Percentiles rank a stretch among this genome's conserved stretches.
Evolutionary conservation across 345 rosid genomes (phyloP).

Genomic region (Eucalyptus sideroxylon): DNA sequence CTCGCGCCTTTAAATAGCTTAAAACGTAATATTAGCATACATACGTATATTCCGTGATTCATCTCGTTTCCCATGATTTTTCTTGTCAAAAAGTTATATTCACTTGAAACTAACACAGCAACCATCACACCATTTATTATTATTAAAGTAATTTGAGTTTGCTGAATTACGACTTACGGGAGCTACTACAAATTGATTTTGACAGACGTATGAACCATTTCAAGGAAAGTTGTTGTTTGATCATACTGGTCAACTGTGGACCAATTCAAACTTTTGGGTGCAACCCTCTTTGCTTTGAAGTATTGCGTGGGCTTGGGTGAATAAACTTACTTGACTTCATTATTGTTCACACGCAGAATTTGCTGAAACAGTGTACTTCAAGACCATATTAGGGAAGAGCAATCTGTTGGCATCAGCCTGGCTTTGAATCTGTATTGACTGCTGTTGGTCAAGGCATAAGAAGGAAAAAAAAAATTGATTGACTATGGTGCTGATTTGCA

Average conservation of each 20-base stretch:
- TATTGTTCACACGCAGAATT: neutral
- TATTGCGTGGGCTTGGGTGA: neutral
- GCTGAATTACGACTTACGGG: neutral
- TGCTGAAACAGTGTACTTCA: neutral
- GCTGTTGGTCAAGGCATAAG: neutral
- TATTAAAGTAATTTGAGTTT: neutral
- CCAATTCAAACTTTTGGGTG: neutral
- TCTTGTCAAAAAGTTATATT: neutral
- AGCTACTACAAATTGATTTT: neutral
- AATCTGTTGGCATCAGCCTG: neutral
- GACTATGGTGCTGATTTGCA: neutral
- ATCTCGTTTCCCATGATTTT: neutral
- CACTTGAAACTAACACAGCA: fast-evolving
- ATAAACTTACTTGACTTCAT: neutral
- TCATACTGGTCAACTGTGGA: neutral
- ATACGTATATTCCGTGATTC: neutral
- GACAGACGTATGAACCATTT: neutral
- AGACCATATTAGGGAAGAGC: neutral
- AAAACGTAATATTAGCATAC: neutral
- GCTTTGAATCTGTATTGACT: neutral
- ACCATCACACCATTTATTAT: neutral
- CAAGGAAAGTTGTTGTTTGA: neutral
- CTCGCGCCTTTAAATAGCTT: neutral
- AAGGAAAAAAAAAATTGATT: neutral
- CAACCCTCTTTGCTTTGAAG: neutral